Base-by-base conservation (phyloP, 768 basidiomycete species). In the Trametes elegans region DNA sequence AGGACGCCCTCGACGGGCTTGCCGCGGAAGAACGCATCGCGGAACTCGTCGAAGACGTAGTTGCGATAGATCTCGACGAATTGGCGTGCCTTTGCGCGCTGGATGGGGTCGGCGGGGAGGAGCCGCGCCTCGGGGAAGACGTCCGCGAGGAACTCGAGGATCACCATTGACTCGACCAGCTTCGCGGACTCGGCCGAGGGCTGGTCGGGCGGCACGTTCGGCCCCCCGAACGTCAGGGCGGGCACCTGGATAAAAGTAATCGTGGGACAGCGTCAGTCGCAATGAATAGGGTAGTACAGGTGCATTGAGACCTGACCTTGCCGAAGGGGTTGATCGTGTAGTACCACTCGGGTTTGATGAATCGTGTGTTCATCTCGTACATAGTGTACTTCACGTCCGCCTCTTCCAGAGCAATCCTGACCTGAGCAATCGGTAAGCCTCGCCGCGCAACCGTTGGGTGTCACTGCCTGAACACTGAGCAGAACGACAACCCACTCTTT, bases 321-420 rank as follows among this genome's bases (percentile, higher is more conserved):
- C 79, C 78, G 1, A 77, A 82, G 1, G 80, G 80, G 67, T 87
- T 88, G 28, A 88, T 78, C 54, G 81, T 75, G 0, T 77, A 74
- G 63, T 83, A 86, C 85, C 85, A 86, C 44, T 76, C 80, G 0
- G 85, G 85, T 69, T 87, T 87, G 70, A 83, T 82, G 58, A 50
- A 36, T n/a, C 38, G 13, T 13, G 87, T 66, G 61, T 86, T 81
- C 32, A 88, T 77, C 57, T 84, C 76, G 52, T 72, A 83, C 11
- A 73, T 67, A 18, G 73, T 79, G 64, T 72, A 81, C 1, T 74
- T 59, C 5, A 78, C 72, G 2, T 75, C 71, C 1, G 79, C 75
- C 61, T 87, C 85, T n/a, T 75, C 71, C 18, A 88, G 75, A 1
- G 84, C 82, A n/a, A 87, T 71, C 55, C 84, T 78, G 19, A 76